Evolutionary conservation across 768 basidiomycete species (phyloP).

Genomic region (Paxillus rubicundulus): DNA sequence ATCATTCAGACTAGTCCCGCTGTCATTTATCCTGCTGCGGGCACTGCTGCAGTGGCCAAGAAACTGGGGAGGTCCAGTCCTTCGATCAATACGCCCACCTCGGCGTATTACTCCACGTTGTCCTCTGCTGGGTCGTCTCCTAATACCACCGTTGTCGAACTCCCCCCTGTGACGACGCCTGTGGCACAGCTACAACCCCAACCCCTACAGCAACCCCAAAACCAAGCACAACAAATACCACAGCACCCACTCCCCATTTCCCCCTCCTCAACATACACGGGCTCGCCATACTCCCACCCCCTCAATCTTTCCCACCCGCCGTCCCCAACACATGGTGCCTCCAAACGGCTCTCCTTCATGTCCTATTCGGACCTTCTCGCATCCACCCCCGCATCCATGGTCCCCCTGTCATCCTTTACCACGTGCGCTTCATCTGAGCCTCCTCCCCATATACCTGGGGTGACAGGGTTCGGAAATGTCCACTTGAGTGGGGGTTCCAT

Average conservation of each 20-base stretch:
- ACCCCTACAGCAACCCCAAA: conserved; percentile 11
- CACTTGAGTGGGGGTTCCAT: conserved; percentile 28
- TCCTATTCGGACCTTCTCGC: conserved; percentile 84
- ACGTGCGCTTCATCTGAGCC: conserved; percentile 57
- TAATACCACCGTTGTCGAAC: conserved; percentile 35
- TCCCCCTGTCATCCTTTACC: conserved; percentile 72
- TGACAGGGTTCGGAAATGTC: conserved; percentile 42
- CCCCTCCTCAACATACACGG: conserved; percentile 25
- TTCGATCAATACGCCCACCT: conserved; percentile 46
- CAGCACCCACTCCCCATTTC: conserved; percentile 14
- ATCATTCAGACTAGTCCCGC: conserved; percentile 24
- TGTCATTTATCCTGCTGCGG: conserved; percentile 4
- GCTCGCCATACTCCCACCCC: conserved; percentile 24
- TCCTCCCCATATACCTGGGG: conserved; percentile 71
- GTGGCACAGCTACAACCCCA: conserved; percentile 20
- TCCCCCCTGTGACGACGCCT: conserved; percentile 24
- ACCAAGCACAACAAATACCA: conserved; percentile 20
- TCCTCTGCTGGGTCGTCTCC: conserved; percentile 40
- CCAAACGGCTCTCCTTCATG: conserved; percentile 84
- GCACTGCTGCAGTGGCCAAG: background rate
- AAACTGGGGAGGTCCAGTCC: conserved; percentile 17
- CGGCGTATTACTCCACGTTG: conserved; percentile 45
- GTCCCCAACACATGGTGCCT: conserved; percentile 45
- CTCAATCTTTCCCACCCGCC: conserved; percentile 35
- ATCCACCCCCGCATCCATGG: conserved; percentile 68